Evolutionary conservation across 257 asterid species (phyloP), one percentile per base, ranked within the genome.

Genomic region (Nicotiana benthamiana): DNA sequence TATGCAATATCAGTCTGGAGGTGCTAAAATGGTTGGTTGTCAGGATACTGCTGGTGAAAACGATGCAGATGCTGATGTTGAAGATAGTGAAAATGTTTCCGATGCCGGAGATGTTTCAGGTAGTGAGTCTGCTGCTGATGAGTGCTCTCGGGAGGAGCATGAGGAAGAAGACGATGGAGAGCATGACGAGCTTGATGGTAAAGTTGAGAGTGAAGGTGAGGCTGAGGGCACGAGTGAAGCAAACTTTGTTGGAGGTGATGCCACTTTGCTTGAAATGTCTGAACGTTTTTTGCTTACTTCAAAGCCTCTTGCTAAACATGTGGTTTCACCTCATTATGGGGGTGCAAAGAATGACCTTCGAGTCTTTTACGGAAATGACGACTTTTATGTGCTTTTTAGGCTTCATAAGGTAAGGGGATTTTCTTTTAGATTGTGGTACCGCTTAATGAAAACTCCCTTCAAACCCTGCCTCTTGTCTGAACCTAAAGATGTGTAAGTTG

Each of bases 21-120:
- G 75, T 75, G 92, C 80, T 15, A 89, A 89, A 77, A 96, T 86
- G 83, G 80, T 80, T 68, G 53, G 78, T 82, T 79, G 86, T 87
- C 89, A 79, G 75, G 97, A 89, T 88, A 90, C 85, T 78, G 90
- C 90, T 16, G 97, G 91, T 80, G 97, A 90, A 84, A 93, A 91
- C 30, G 67, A 75, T 79, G 51, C 18, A 82, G 86, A 78, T 72
- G 83, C 59, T 53, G 83, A 63, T 8, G 83, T 76, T 52, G 83
- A 60, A 59, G 72, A 80, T 65, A 80, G 79, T 52, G 86, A 65
- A 77, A 83, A 74, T 83, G 83, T n/a, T 57, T 79, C 85, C 2
- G 83, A 75, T 72, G 72, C 76, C 26, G 85, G 79, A 30, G 83
- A 75, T 63, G 75, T 75, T 75, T 83, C 86, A 22, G 83, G 63